These are phyloP conservation scores for Dactylellina parvicollis DNA, from an alignment of 2,329 filamentous ascomycete genomes.

Conservation along the genomic window DNA sequence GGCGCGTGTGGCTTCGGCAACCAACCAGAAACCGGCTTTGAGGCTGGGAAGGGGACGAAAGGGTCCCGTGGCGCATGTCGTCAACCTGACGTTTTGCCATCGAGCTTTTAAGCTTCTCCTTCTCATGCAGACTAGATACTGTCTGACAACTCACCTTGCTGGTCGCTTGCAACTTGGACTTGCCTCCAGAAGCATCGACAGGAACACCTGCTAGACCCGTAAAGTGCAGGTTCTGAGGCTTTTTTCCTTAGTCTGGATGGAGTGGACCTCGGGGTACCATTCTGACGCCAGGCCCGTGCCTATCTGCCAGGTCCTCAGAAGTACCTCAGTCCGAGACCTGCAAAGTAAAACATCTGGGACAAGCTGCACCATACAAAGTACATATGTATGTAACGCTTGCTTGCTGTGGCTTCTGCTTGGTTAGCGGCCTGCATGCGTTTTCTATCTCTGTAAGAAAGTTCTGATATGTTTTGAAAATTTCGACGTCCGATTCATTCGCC, in stretches of 20 bases:
- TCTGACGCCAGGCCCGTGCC: conserved; percentile 3
- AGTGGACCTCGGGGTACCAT: conserved; percentile 11
- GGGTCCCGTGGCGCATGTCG: conserved; percentile 45
- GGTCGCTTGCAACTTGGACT: conserved; percentile 45
- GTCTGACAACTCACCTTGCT: conserved; percentile 54
- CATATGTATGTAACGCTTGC: conserved; percentile 13
- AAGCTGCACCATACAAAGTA: neutral
- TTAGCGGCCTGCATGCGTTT: conserved; percentile 47
- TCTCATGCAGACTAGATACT: conserved; percentile 17
- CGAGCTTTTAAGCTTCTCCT: conserved; percentile 12
- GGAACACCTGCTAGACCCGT: conserved; percentile 39
- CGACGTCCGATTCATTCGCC: conserved; percentile 14
- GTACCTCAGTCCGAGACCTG: conserved; percentile 13
- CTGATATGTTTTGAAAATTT: conserved; percentile 42
- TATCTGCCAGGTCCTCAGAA: conserved; percentile 3
- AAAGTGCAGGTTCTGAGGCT: conserved; percentile 44
- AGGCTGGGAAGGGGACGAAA: neutral
- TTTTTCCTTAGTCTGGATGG: conserved; percentile 27
- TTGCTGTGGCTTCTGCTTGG: conserved; percentile 4
- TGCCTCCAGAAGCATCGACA: conserved; percentile 47
- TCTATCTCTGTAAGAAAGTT: neutral
- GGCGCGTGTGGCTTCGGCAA: conserved; percentile 26
- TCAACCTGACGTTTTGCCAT: conserved; percentile 40
- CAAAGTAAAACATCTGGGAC: conserved; percentile 22
- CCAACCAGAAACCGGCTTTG: conserved; percentile 27